Evolutionary conservation across 2,329 filamentous ascomycete genomes (phyloP).

Genomic region (Xylaria sp.): DNA sequence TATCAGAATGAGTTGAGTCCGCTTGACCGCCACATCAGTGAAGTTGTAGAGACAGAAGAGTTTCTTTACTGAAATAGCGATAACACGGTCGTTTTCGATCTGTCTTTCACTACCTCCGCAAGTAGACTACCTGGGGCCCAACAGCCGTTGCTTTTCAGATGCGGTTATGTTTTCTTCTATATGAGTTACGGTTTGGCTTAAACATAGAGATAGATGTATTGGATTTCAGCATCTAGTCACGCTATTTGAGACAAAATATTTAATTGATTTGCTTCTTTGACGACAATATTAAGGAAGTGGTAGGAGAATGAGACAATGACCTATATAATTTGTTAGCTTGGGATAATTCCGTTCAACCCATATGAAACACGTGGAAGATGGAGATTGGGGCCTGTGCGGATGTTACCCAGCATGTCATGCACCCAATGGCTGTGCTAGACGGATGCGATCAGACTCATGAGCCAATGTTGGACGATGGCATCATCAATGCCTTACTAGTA

Average conservation of each 20-base stretch:
- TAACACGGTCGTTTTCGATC: not conserved
- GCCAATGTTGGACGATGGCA: not conserved
- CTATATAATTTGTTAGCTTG: not conserved
- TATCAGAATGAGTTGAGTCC: not conserved
- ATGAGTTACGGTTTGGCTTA: not conserved
- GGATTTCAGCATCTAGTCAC: not conserved
- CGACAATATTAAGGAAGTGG: not conserved
- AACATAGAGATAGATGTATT: not conserved
- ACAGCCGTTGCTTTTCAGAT: not conserved
- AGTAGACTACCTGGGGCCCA: not conserved
- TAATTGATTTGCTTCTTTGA: not conserved
- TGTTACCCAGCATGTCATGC: too few species aligned
- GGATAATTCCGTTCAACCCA: not conserved
- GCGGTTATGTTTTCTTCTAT: too few species aligned
- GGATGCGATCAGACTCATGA: not conserved
- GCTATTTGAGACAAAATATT: not conserved
- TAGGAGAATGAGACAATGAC: not conserved
- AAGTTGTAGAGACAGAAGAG: not conserved
- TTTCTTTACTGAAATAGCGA: not conserved
- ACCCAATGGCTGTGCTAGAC: not conserved
- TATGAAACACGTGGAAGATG: slow-evolving; percentile 1
- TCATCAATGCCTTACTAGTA: not conserved
- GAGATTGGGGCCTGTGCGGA: not conserved
- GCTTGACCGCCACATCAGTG: not conserved
- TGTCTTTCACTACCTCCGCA: not conserved